Percentiles rank a stretch among this genome's conserved stretches.
Evolutionary conservation across 179 eudicot genomes (phyloP).

Genomic region (Spinacia oleracea): DNA sequence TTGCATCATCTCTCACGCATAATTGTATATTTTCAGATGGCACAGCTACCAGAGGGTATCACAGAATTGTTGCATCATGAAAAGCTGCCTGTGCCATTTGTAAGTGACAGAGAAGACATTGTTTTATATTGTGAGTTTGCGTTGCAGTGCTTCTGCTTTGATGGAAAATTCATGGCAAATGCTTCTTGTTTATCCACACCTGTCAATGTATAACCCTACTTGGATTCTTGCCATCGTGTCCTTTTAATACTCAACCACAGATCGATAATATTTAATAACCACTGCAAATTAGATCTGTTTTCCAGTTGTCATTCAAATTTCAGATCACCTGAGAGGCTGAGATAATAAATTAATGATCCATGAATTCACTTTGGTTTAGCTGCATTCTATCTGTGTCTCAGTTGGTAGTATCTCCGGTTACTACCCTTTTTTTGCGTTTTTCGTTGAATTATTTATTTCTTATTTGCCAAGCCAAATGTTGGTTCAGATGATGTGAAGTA

Average conservation of each 20-base stretch:
- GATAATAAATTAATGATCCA: not conserved
- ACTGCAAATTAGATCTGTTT: not conserved
- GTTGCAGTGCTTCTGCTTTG: not conserved
- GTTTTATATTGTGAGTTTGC: not conserved
- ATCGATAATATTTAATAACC: not conserved
- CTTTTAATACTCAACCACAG: not conserved
- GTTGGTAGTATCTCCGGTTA: not conserved
- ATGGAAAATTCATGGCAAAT: not conserved
- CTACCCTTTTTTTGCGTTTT: not conserved
- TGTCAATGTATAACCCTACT: not conserved
- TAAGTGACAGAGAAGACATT: constrained; percentile 37
- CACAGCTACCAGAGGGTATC: constrained; percentile 92
- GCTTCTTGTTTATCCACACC: not conserved
- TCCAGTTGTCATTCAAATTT: not conserved
- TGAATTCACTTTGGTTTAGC: not conserved
- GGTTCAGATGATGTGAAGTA: not conserved
- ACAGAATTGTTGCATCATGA: constrained; percentile 89
- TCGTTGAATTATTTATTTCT: not conserved
- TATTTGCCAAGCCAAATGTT: not conserved
- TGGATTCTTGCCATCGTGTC: not conserved
- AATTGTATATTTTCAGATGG: constrained; percentile 64
- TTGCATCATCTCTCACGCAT: constrained; percentile 2
- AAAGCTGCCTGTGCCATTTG: constrained; percentile 79
- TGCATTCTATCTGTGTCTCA: not conserved
- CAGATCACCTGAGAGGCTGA: not conserved